Conservation (phyloP, 202 grass and related monocot genomes). For the Saccharum hybrid region DNA sequence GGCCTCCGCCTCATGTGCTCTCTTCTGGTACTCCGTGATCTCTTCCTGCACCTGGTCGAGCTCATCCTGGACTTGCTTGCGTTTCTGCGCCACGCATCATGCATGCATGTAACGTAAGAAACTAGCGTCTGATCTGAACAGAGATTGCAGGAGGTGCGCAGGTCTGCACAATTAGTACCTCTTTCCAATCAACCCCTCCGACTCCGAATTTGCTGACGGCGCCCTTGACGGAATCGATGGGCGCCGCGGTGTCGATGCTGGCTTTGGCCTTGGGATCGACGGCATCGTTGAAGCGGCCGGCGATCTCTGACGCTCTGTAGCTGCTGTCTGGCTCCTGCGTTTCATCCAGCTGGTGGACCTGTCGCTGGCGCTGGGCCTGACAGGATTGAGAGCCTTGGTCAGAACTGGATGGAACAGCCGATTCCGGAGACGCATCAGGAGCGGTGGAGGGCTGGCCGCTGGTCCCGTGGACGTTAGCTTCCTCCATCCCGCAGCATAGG, state of each 20-base stretch:
- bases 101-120: too few relatives aligned
- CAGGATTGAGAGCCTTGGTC: not conserved
- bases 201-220: too few relatives aligned
- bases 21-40: slow-evolving; percentile 39
- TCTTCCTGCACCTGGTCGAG: slow-evolving; percentile 52
- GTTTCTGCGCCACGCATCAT: slow-evolving; percentile 43
- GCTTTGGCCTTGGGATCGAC: not conserved
- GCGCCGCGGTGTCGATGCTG: too few relatives aligned
- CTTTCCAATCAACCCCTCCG: too few relatives aligned
- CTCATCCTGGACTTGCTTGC: slow-evolving; percentile 48
- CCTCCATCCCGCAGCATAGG: slow-evolving; percentile 58
- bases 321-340: too few relatives aligned
- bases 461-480: slow-evolving; percentile 22
- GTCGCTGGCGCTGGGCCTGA: not conserved
- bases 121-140: not conserved
- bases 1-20: slow-evolving; percentile 44
- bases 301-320: slow-evolving; percentile 24
- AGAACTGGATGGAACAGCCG: too few relatives aligned
- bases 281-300: not conserved
- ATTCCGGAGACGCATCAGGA: not conserved
- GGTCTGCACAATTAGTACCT: too few relatives aligned
- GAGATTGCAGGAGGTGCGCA: too few relatives aligned
- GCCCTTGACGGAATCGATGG: too few relatives aligned
- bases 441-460: not conserved
- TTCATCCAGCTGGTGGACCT: not conserved